Evolutionary conservation across 2,329 filamentous ascomycete species (phyloP).

Genomic region (Fusarium gaditjirri): DNA sequence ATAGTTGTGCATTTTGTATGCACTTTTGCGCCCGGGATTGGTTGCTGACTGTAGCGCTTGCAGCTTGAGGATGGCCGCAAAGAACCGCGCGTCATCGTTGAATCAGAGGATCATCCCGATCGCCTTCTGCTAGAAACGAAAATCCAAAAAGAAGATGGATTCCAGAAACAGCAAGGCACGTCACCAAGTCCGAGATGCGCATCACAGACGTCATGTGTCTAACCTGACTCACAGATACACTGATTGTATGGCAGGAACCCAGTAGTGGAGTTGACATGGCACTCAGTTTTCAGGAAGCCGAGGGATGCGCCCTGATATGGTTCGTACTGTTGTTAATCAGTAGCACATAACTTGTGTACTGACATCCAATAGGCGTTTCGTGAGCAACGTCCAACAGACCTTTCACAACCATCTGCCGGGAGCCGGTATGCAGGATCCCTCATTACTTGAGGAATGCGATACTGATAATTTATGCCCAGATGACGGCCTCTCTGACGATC

Average conservation of each 20-base stretch:
- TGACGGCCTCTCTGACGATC: constrained; percentile 88
- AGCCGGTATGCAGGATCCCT: constrained; percentile 62
- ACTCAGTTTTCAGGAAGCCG: constrained; percentile 95
- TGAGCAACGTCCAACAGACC: constrained; percentile 84
- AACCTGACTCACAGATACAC: constrained; percentile 73
- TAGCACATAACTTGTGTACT: constrained; percentile 18
- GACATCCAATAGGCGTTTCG: constrained; percentile 78
- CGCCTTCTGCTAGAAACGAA: constrained; percentile 87
- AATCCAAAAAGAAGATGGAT: constrained; percentile 93
- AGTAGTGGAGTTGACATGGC: constrained; percentile 92
- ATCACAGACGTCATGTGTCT: constrained; percentile 39
- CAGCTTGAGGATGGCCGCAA: constrained; percentile 72
- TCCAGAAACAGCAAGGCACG: constrained; percentile 96
- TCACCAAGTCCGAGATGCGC: constrained; percentile 21
- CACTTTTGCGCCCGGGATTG: constrained; percentile 15
- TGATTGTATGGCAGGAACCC: constrained; percentile 97
- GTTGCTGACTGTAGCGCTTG: constrained; percentile 43
- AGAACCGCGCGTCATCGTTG: constrained; percentile 88
- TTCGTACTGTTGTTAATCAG: constrained; percentile 52
- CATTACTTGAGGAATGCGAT: not conserved
- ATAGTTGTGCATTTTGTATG: constrained; percentile 2
- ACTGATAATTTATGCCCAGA: constrained; percentile 61
- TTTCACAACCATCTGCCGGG: constrained; percentile 68
- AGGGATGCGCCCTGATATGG: constrained; percentile 94
- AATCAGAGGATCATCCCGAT: constrained; percentile 91